Percentiles rank a stretch among this genome's conserved stretches.
phyloP scores from a whole-genome alignment of 2,329 filamentous ascomycete genomes.

The Hypocreales sp. region DNA sequence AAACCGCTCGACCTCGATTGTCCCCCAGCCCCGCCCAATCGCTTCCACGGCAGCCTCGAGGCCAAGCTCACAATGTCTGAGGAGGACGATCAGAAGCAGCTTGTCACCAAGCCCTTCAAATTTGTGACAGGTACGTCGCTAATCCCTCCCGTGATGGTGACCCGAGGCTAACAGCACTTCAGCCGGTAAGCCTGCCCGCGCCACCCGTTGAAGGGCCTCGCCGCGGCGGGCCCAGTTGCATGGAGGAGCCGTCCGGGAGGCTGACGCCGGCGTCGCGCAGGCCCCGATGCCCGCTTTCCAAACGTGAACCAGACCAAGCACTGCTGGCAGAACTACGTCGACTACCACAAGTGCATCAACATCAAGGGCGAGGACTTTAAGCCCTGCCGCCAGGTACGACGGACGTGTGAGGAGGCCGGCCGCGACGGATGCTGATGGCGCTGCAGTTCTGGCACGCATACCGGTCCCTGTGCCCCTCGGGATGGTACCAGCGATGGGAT shows the following conservation, averaged over 20 bases:
- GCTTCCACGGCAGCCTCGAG: no score
- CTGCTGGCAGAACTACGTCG: constrained; percentile 99
- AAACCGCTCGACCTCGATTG: constrained; percentile 9
- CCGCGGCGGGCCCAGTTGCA: constrained; percentile 13
- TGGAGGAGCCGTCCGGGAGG: background rate
- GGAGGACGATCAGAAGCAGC: constrained; percentile 49
- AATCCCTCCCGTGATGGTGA: constrained; percentile 19
- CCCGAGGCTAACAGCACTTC: constrained; percentile 25
- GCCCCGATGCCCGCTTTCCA: constrained; percentile 98
- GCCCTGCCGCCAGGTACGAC: constrained; percentile 80
- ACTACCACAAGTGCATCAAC: constrained; percentile 99
- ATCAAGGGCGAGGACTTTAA: constrained; percentile 98
- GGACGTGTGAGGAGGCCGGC: background rate
- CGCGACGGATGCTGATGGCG: constrained; percentile 7
- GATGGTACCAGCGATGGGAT: constrained; percentile 91
- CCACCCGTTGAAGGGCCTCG: constrained; percentile 4
- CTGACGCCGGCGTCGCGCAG: constrained; percentile 27
- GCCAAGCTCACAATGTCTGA: constrained; percentile 90
- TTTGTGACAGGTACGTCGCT: constrained; percentile 84
- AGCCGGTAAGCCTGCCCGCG: constrained; percentile 26
- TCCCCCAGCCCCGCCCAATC: constrained; percentile 10
- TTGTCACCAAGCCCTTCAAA: constrained; percentile 98
- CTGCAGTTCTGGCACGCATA: constrained; percentile 87
- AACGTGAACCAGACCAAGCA: constrained; percentile 99
- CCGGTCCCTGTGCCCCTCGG: constrained; percentile 90